These are phyloP conservation scores for Ilyonectria sp. DNA, from an alignment of 2,329 filamentous ascomycete species.

Conservation along the genomic window DNA sequence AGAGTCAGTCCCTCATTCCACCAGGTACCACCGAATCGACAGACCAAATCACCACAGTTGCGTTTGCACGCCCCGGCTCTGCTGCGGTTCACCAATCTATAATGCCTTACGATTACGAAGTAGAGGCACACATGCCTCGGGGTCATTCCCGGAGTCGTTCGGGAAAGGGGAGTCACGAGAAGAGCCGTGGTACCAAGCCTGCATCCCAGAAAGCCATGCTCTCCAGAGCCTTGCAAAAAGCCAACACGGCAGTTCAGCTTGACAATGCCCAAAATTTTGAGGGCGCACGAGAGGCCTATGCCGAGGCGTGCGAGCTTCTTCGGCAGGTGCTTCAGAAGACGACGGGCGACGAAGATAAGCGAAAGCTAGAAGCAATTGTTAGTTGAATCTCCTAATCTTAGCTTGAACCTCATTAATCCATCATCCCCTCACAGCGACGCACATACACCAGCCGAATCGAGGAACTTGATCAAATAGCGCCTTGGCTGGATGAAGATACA, in stretches of 20 bases:
- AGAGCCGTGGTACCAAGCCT: slow-evolving; percentile 54
- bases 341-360: slow-evolving; percentile 86
- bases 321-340: slow-evolving; percentile 91
- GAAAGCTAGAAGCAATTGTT: slow-evolving; percentile 94
- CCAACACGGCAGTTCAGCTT: slow-evolving; percentile 93
- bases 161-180: slow-evolving; percentile 54
- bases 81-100: slow-evolving; percentile 28
- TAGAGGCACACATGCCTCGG: slow-evolving; percentile 47
- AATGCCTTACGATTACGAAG: slow-evolving; percentile 53
- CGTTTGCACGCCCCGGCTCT: slow-evolving; percentile 34
- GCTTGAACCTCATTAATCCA: slow-evolving; percentile 25
- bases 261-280: slow-evolving; percentile 97
- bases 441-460: slow-evolving; percentile 93
- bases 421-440: slow-evolving; percentile 71
- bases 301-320: slow-evolving; percentile 89
- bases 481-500: slow-evolving; percentile 67
- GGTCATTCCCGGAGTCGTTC: slow-evolving; percentile 53
- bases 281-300: slow-evolving; percentile 90
- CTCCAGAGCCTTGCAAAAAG: slow-evolving; percentile 94
- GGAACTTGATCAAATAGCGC: slow-evolving; percentile 83
- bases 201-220: slow-evolving; percentile 95
- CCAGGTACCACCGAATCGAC: slow-evolving; percentile 33
- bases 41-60: slow-evolving; percentile 36
- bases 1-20: slow-evolving; percentile 48
- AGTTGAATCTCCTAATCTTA: slow-evolving; percentile 41